Evolutionary conservation across 257 asterid species (phyloP).

Genomic region (Salvia splendens): DNA sequence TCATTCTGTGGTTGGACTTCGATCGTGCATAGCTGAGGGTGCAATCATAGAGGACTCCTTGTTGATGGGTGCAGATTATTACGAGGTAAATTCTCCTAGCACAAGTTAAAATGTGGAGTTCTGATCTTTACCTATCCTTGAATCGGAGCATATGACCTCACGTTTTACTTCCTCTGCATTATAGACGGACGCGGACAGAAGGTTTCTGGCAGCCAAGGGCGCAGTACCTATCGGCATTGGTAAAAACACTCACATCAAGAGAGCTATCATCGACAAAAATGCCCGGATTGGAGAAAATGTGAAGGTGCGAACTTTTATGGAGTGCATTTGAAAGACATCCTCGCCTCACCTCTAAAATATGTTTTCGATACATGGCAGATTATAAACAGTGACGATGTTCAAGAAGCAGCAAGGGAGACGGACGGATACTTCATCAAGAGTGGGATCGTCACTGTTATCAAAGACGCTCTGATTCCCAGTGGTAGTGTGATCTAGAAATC

Average conservation of each 20-base stretch:
- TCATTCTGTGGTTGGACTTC: slow-evolving; percentile 91
- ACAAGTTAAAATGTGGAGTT: not conserved
- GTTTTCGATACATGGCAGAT: slow-evolving; percentile 45
- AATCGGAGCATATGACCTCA: not conserved
- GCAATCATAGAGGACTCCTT: slow-evolving; percentile 85
- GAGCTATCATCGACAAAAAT: slow-evolving; percentile 94
- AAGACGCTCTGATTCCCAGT: slow-evolving; percentile 83
- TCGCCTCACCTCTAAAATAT: not conserved
- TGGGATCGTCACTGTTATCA: slow-evolving; percentile 83
- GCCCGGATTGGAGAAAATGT: slow-evolving; percentile 85
- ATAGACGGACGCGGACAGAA: slow-evolving; percentile 86
- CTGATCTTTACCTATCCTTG: not conserved
- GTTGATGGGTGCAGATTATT: slow-evolving; percentile 95
- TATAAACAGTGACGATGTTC: slow-evolving; percentile 66
- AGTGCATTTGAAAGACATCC: no score
- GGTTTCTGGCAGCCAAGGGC: slow-evolving; percentile 64
- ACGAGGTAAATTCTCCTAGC: slow-evolving; percentile 60
- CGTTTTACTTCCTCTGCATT: slow-evolving; percentile 19
- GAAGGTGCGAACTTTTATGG: slow-evolving; percentile 47
- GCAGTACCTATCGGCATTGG: slow-evolving; percentile 90
- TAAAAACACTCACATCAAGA: slow-evolving; percentile 70
- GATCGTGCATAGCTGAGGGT: slow-evolving; percentile 95
- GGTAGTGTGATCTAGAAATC: slow-evolving; percentile 59
- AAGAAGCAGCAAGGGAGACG: slow-evolving; percentile 94
- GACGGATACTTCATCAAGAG: slow-evolving; percentile 96